Evolutionary conservation across 2,329 filamentous ascomycete species (phyloP), one percentile per base, ranked within the genome.

Genomic region (Fusarium sp.): DNA sequence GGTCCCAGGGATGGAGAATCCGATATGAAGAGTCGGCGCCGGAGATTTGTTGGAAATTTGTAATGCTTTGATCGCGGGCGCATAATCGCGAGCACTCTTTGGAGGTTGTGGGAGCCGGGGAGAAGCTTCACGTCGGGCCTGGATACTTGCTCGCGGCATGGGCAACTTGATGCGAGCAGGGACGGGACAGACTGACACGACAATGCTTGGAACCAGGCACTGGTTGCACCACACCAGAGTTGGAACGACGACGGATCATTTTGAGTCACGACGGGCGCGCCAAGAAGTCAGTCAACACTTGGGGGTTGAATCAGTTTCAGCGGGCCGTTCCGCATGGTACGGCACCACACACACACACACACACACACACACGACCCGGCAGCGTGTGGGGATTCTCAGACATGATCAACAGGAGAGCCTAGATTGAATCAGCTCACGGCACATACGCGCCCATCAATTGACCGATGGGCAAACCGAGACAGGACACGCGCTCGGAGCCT

Each of bases 1-100:
- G 7, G 80, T 79, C 5, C 78, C 78, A 2, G 84, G 83, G n/a
- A 85, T 85, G 84, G 83, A 85, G 73, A 85, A 85, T 62, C 80
- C 83, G 4, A 85, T 85, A 75, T 85, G 76, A 82, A 50, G 50
- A 61, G 40, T 5, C 37, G 20, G 13, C 27, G 11, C 16, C 18
- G 9, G 24, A 31, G 22, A 34, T 52, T 71, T 45, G 34, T 58
- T 73, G 34, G 50, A 56, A 67, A 31, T 5, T 59, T 67, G 52
- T 42, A 63, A 67, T 63, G n/a, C 24, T 35, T 62, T 50, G 27
- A 27, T 42, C 37, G 52, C 58, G 31, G 47, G 42, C 9, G 69
- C 20, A 7, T 27, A 34, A 27, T 29, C 38, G 38, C 31, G 22
- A 40, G 37, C 20, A 24, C 40, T 20, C 24, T 27, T 27, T 45